Evolutionary conservation across 768 basidiomycete species (phyloP), one percentile per base, ranked within the genome.

Genomic region (Candolleomyces efflorescens): DNA sequence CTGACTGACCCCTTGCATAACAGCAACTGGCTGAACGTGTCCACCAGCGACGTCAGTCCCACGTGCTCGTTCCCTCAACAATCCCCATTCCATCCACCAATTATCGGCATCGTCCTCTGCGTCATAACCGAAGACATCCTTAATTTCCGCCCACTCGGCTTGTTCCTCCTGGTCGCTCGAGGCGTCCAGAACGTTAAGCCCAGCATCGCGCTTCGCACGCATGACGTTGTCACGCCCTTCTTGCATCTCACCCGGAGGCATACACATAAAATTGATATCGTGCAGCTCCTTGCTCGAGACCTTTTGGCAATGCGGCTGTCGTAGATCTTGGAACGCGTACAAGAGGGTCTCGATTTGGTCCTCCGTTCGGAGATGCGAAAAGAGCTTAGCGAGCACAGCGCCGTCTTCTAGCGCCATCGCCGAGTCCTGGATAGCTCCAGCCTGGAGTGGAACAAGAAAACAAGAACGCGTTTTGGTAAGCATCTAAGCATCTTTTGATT

Each of bases 361-460:
- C 43, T 69, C 62, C 6, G 66, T 65, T 24, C 68, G 70, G 7
- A 86, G 70, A 60, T 82, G 82, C 3, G 82, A 80, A 71, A 87
- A 86, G 6, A 87, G 74, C 57, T 78, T 79, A 6, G 79, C 85
- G 20, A 87, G 72, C 22, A 83, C 78, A 11, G 82, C 83, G 1
- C 81, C 82, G 60, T 86, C 86, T 68, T 87, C 86, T n/a, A 87
- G 65, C 0, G 77, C 74, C 66, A 85, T 78, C 5, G 77, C 78
- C 2, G 67, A 71, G 6, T 73, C 71, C 63, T 86, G 83, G 22
- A 78, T 72, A 0, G 78, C 76, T 12, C 80, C 80, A 11, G 78
- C 76, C 83, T 85, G 12, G 2, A 53, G 26, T 22, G 22, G 27
- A 51, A 3, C 57, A 5, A 59, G 54, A 20, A 20, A 10, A 44